Evolutionary conservation across 2,329 filamentous ascomycete species (phyloP), one percentile per base, ranked within the genome.

Genomic region (Fusarium temperatum): DNA sequence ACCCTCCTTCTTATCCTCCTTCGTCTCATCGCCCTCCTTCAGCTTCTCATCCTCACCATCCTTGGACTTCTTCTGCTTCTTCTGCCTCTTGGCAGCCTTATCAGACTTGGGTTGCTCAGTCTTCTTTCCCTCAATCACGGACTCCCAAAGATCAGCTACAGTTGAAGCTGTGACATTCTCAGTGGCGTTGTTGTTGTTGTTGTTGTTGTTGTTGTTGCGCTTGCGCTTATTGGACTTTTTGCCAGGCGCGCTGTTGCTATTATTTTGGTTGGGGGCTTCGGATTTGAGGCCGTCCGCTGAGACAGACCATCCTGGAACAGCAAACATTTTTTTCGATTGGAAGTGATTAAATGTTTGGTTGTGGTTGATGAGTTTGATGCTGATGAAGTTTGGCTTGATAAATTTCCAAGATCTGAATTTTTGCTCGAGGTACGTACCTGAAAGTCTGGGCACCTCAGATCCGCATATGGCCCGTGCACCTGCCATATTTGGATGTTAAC

Each of bases 241-340:
- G 67, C 84, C 78, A 6, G 83, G 77, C 28, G 79, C 76, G 30
- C 79, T 81, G 38, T 77, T 77, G 11, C n/a, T 36, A 15, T 36
- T 53, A 53, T 77, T 79, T 14, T 81, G 75, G 56, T 81, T 70
- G 17, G 75, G 68, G 70, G 85, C 88, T 83, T 98, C 94, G 36
- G 90, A 83, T 83, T 94, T 94, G 73, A 97, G 89, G 59, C 85
- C 85, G 75, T 91, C 89, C 70, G 92, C 88, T 63, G 94, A 90
- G 41, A 98, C 87, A 44, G 94, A 94, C 95, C 96, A 98, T 76
- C 96, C 96, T 79, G 94, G 93, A 36, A 98, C 95, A 15, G 95
- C 92, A 82, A 98, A 98, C 96, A 98, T 96, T 64, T 76, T 75
- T 74, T 75, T 74, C 60, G 59, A 64, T 41, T 36, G 59, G 24